Conservation (phyloP, 129 eudicot genomes). For the Flaveria ramosissima region DNA sequence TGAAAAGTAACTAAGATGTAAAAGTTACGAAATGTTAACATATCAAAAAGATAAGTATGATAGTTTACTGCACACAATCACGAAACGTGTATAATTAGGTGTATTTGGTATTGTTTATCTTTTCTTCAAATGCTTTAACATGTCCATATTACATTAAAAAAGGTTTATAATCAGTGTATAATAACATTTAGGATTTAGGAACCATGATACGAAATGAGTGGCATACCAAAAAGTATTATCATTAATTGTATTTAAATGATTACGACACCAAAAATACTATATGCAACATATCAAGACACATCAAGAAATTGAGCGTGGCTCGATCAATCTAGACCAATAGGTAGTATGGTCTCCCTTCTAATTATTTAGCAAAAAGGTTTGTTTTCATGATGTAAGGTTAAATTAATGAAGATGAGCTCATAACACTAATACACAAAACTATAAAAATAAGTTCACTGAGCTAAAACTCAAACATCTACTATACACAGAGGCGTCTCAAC, state of each 20-base stretch:
- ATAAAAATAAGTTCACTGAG: not conserved
- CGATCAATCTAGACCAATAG: conserved; percentile 22
- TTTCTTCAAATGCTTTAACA: no score
- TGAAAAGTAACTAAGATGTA: no score
- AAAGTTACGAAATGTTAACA: no score
- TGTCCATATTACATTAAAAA: no score
- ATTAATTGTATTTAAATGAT: not conserved
- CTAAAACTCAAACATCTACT: not conserved
- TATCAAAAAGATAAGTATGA: no score
- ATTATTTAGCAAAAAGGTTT: not conserved
- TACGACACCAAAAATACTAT: not conserved
- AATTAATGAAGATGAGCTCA: conserved; percentile 9
- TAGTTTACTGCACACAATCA: no score
- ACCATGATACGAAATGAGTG: not conserved
- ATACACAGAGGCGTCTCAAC: no score
- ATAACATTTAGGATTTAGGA: not conserved
- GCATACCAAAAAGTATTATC: not conserved
- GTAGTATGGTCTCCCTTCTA: conserved; percentile 18
- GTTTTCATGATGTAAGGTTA: conserved; percentile 17
- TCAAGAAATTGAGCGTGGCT: conserved; percentile 6
- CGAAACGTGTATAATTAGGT: not conserved
- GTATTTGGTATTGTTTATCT: no score
- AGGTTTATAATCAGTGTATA: not conserved
- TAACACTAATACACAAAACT: not conserved
- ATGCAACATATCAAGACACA: not conserved